Base-by-base conservation (phyloP, 768 basidiomycete genomes). In the Tricholoma terreum region DNA sequence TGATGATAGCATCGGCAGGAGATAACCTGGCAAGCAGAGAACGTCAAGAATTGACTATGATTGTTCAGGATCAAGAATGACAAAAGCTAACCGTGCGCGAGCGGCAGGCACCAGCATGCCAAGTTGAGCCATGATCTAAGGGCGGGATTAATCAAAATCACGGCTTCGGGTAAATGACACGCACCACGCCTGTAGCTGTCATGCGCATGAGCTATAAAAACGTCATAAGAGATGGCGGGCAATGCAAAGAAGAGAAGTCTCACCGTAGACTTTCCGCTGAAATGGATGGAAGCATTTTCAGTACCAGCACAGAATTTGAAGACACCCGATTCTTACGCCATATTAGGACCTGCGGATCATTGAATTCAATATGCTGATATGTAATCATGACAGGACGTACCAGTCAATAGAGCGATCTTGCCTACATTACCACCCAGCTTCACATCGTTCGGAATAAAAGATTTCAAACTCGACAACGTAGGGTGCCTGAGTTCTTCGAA, bases 81-180 rank as follows among this genome's bases (percentile, higher is more conserved):
- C 79, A 56, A 62, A 31, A n/a, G 3, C 46, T 31, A 31, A 91
- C 89, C 84, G 80, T 24, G 97, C 96, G 58, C 75, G 81, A 35
- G 80, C 69, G 0, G 97, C 96, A 30, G 97, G 96, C 2, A 98
- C 93, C 45, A 88, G 82, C 91, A 97, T 98, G 19, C 97, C 97
- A 14, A 98, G 78, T 68, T 95, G 94, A 3, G 94, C 93, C 89
- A 97, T 90, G 58, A 92, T 90, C 84, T 89, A 53, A 6, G 30
- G 34, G 53, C 49, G 54, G 19, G 21, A 43, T 57, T 22, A 58
- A 55, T 24, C 52, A 51, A 33, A 7, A 31, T 27, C 38, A 42
- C 33, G 31, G 1, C 27, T 8, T 27, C 12, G 14, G 21, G 22
- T 21, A 21, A n/a, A 19, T 14, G 54, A 57, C 53, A 65, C 86